These are phyloP conservation scores for Chytriomyces confervae DNA, from an alignment of 192 early-diverging fungal species.

Conservation along the genomic window DNA sequence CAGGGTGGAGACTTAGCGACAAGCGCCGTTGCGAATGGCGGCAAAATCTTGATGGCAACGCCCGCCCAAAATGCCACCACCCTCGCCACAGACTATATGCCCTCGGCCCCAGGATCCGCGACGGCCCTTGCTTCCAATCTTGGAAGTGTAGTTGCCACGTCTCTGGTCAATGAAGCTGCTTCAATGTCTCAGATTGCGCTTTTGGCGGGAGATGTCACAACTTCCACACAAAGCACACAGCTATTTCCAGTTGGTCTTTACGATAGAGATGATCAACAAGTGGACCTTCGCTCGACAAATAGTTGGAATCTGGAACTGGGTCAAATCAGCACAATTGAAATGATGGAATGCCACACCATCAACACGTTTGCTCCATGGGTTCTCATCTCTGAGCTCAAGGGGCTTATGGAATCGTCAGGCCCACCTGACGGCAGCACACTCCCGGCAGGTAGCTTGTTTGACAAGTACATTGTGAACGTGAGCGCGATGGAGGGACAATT, in stretches of 20 bases:
- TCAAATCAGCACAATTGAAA: constrained; percentile 57
- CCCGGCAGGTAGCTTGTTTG: constrained; percentile 17
- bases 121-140: neutral
- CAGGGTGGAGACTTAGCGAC: neutral
- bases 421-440: constrained; percentile 15
- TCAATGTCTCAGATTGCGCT: constrained; percentile 52
- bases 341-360: constrained; percentile 67
- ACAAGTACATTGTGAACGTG: constrained; percentile 62
- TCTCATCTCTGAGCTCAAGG: constrained; percentile 56
- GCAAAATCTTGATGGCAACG: constrained; percentile 28
- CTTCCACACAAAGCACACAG: neutral
- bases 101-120: constrained; percentile 4
- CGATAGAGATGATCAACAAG: constrained; percentile 63
- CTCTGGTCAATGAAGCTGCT: constrained; percentile 45
- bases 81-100: constrained; percentile 26
- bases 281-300: constrained; percentile 57
- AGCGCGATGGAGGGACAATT: constrained; percentile 68
- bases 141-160: neutral
- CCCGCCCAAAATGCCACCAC: constrained; percentile 20
- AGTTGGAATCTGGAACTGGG: constrained; percentile 59
- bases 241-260: constrained; percentile 53
- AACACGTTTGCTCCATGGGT: constrained; percentile 66
- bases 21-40: neutral
- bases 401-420: constrained; percentile 47
- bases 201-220: constrained; percentile 35